A percentile compares a stretch with the other conserved stretches of the same genome.
phyloP scores from a whole-genome alignment of 306 rosid genomes.

The Echinosophora koreensis region DNA sequence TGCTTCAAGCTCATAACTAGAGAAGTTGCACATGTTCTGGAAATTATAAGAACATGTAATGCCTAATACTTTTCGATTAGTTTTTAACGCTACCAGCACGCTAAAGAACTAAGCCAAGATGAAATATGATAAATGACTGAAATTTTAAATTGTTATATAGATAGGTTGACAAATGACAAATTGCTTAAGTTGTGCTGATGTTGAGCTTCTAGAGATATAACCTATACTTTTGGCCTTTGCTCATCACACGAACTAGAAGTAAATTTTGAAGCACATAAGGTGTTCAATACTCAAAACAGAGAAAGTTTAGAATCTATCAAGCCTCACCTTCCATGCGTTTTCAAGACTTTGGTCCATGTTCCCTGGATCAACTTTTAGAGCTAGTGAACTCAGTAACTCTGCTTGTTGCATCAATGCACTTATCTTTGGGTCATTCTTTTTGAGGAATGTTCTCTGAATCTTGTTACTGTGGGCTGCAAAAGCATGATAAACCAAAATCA shows the following conservation, averaged over 20 bases:
- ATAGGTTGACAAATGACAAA: constrained; percentile 5
- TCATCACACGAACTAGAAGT: constrained; percentile 7
- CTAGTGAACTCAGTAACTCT: constrained; percentile 78
- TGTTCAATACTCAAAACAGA: constrained; percentile 37
- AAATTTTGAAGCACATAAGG: constrained; percentile 15
- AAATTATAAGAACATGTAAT: constrained; percentile 5
- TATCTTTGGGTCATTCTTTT: constrained; percentile 77
- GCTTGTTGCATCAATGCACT: constrained; percentile 80
- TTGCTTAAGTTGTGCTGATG: constrained; percentile 5
- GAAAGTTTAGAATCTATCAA: constrained; percentile 19
- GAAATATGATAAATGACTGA: constrained; percentile 11
- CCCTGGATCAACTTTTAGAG: constrained; percentile 72
- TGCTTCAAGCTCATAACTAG: not conserved
- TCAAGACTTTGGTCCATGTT: constrained; percentile 85
- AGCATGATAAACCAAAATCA: constrained; percentile 42
- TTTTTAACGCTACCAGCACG: constrained; percentile 1
- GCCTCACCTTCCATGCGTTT: constrained; percentile 88
- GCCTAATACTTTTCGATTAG: constrained; percentile 4
- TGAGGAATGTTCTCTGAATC: constrained; percentile 65
- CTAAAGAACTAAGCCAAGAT: constrained; percentile 25
- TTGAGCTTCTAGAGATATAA: constrained; percentile 4
- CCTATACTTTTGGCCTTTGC: not conserved
- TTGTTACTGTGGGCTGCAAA: constrained; percentile 60
- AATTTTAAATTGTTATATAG: not conserved
- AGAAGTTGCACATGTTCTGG: not conserved